Percentiles rank a stretch among this genome's conserved stretches.
phyloP scores from a whole-genome alignment of 2,329 filamentous ascomycete genomes.

The Ophiostoma sp. region DNA sequence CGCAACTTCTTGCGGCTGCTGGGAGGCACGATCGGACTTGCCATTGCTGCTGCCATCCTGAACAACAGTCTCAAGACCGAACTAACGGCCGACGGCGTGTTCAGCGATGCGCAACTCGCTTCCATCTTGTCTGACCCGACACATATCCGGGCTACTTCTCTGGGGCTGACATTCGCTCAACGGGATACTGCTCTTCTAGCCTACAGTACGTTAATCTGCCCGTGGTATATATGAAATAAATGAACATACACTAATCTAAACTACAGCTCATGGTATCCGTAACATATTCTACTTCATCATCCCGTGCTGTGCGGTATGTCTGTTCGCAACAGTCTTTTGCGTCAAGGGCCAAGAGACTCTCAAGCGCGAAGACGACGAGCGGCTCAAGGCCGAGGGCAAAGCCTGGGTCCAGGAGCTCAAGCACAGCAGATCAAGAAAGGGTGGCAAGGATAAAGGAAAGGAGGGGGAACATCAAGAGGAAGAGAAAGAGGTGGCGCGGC shows the following conservation, averaged over 20 bases:
- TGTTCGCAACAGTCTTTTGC: neutral
- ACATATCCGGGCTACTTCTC: neutral
- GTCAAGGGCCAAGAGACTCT: neutral
- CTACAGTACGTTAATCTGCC: neutral
- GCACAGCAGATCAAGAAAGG: neutral
- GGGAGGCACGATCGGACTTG: constrained; percentile 12
- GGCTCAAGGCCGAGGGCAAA: neutral
- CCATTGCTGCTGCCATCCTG: neutral
- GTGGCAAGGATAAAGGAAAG: neutral
- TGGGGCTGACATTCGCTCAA: neutral
- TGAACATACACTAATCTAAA: neutral
- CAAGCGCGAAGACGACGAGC: constrained; percentile 10
- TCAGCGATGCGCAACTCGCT: neutral
- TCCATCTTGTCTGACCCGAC: neutral
- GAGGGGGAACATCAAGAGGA: neutral
- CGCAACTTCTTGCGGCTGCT: constrained; percentile 25
- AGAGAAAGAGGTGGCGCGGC: neutral
- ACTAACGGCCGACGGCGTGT: neutral
- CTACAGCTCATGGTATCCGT: neutral
- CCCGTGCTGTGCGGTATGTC: neutral
- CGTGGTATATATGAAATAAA: neutral
- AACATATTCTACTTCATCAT: neutral
- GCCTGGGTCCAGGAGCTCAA: constrained; percentile 3
- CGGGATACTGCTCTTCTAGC: neutral
- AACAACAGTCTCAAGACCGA: constrained; percentile 7